Base-by-base conservation (phyloP, 2,329 filamentous ascomycete genomes). In the Beauveria australis region DNA sequence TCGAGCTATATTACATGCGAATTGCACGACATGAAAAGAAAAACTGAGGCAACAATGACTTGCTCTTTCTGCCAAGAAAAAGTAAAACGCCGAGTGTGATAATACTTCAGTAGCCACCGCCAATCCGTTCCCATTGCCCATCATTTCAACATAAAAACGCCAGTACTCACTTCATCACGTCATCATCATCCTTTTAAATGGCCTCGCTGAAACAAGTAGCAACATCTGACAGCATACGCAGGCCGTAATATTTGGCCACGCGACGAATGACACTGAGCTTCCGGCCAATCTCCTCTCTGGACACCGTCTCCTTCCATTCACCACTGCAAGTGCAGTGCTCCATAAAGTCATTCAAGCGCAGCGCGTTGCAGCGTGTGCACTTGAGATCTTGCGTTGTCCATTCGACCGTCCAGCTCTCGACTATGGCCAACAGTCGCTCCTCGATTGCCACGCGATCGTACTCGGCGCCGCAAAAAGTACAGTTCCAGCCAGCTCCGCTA, bases 261-360 rank as follows among this genome's bases (percentile, higher is more conserved):
- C 83, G 86, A 66, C 79, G 80, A 74, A 91, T 87, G 5, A 96
- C 88, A 47, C 73, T 79, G 68, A 97, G 67, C 70, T 78, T 82
- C 70, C 79, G 83, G 68, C 83, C 74, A 28, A 93, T 76, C 30
- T 89, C 89, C 33, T 81, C 84, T 64, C 81, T 80, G 66, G 87
- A 82, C 62, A 92, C 79, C 22, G 86, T 90, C 65, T 85, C 85
- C 19, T 80, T 81, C 94, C 94, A 99, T 62, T 83, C 82, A 3
- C 94, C 94, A 63, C 90, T 91, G 78, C 94, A 99, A 12, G 87
- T 89, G 74, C 95, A 99, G 74, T 97, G 92, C 73, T 97, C 93
- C 86, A 94, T 92, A 68, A 97, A 95, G 69, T 97, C 93, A 71
- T 96, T 97, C 46, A 90, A 81, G 70, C 91, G 79, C 44, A 96